Base-by-base conservation (phyloP, 805 yeast species). In the Candida vartiovaarae region DNA sequence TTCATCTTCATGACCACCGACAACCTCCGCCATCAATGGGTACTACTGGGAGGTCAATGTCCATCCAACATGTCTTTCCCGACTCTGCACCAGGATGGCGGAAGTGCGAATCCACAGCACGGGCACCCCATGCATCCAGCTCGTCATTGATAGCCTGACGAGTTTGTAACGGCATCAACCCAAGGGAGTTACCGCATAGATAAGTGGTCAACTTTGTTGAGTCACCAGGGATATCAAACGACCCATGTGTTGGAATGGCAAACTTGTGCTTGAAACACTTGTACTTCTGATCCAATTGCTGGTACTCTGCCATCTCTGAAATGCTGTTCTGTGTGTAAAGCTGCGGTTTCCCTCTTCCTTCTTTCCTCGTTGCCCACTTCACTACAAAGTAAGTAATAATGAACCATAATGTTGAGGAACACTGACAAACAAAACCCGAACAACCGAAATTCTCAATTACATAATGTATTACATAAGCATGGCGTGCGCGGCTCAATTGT, bases 151-250 rank as follows among this genome's bases (percentile, higher is more conserved):
- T 66, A 11, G 84, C 84, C 6, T 51, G 49, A 31, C 75, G 67
- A 0, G 90, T 80, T 6, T 67, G 57, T 40, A 63, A 67, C 0
- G 98, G 97, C 90, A 88, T 84, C 46, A 90, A 65, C 0, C 98
- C 98, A 6, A 90, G 75, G n/a, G 96, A 87, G 66, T 90, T 91
- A 3, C 98, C 98, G 64, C 96, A 88, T 38, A 90, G 68, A 59
- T 90, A 91, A 24, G 74, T 68, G 9, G 75, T 67, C 24, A 15
- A 7, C 8, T 23, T 39, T 15, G 29, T 9, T 7, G 52, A 48
- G 27, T 54, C 51, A 28, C 9, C 46, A 38, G 39, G 39, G 6
- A 48, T 54, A 0, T 84, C 90, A 51, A 85, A 62, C 0, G 87
- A 72, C 41, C 62, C 57, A 49, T 79, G 72, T 0, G 93, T 84